Percentiles rank a stretch among this genome's conserved stretches.
These are phyloP conservation scores for Micractinium conductrix DNA, from an alignment of 139 green algal genomes.

Conservation along the genomic window DNA sequence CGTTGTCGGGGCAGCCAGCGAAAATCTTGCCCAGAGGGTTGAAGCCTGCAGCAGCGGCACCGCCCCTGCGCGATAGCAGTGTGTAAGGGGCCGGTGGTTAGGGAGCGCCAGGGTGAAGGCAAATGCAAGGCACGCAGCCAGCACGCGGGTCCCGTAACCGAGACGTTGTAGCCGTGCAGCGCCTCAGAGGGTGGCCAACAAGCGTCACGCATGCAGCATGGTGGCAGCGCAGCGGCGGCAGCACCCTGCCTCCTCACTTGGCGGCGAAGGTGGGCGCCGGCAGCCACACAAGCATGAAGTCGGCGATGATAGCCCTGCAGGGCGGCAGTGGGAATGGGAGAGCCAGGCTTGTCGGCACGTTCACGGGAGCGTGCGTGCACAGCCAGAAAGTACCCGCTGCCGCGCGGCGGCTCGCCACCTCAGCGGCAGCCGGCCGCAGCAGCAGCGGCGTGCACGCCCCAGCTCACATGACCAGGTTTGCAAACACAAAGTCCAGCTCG, in stretches of 20 bases:
- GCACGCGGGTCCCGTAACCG: no score
- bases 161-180: no score
- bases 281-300: slow-evolving; percentile 99
- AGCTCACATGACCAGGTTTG: slow-evolving; percentile 92
- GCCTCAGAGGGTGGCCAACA: no score
- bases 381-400: no score
- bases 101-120: no score
- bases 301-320: slow-evolving; percentile 88
- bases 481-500: slow-evolving; percentile 92
- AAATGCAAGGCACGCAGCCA: no score
- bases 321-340: neutral
- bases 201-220: no score
- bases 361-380: neutral
- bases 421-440: no score
- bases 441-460: no score
- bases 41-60: neutral
- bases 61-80: slow-evolving; percentile 19
- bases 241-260: slow-evolving; percentile 28
- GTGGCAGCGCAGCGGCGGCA: no score
- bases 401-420: no score
- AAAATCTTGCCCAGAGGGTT: slow-evolving; percentile 65
- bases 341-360: neutral
- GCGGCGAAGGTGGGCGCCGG: slow-evolving; percentile 88
- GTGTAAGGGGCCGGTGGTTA: no score
- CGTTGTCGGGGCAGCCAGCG: slow-evolving; percentile 93